Evolutionary conservation across 2,329 filamentous ascomycete species (phyloP), one percentile per base, ranked within the genome.

Genomic region (Aspergillus texensis): DNA sequence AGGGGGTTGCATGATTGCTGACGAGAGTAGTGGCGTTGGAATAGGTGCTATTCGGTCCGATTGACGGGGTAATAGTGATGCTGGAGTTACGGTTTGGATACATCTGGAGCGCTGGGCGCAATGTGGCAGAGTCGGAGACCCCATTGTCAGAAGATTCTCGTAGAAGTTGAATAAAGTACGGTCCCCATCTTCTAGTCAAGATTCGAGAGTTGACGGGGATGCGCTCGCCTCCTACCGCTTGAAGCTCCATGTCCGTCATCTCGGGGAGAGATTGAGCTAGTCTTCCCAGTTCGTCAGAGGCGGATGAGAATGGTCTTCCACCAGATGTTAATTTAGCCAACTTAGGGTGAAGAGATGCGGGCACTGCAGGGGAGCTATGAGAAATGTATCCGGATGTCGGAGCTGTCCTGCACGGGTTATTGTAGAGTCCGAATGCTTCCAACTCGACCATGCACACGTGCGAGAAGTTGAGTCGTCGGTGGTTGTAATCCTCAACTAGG

Each of bases 391-490:
- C 91, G 0, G 93, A 96, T 70, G 92, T 88, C 1, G 94, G 91
- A 5, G 87, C 83, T 0, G 85, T 88, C 75, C 90, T 91, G 67
- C 94, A 88, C 12, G 95, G 94, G 75, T 98, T 99, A 75, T 98
- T 94, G 76, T 97, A 98, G 50, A 99, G 89, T 1, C 95, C 95
- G 81, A 98, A 99, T 0, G 95, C 94, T 75, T 99, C 95, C 12
- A 99, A 84, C 78, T 99, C 95, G 10, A 99, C 94, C 85, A 98
- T 91, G 77, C 95, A 98, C 32, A 98, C 89, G 74, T 99, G 96
- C 11, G 91, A 92, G 76, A 98, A 99, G 78, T 99, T 99, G 79
- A 99, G 96, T 30, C 95, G 90, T 12, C 95, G 91, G 74, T 98
- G 95, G 75, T 98, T 98, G 79, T 99, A 99, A 77, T 99, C 95